Conservation (phyloP, 2,329 filamentous ascomycete genomes). For the Colletotrichum spinosum region DNA sequence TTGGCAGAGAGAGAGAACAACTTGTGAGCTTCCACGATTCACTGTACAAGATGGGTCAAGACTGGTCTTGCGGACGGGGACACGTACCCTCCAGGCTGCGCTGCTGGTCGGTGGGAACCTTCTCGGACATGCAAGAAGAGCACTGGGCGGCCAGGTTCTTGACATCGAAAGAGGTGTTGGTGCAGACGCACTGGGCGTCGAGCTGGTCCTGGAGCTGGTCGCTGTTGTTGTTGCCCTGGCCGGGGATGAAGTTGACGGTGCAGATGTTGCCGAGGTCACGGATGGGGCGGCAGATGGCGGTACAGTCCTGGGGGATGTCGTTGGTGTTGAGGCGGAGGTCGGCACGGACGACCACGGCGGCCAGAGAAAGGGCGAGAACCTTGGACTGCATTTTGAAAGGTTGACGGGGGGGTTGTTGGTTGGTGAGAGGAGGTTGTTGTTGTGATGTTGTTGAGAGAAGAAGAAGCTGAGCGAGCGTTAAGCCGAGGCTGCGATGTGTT, state of each 20-base stretch:
- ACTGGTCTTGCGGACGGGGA: background rate
- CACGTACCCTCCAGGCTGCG: slow-evolving; percentile 35
- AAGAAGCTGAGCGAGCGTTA: slow-evolving; percentile 27
- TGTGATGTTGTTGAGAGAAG: background rate
- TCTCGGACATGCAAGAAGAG: slow-evolving; percentile 52
- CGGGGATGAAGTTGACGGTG: slow-evolving; percentile 45
- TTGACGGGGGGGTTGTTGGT: slow-evolving; percentile 1
- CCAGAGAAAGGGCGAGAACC: slow-evolving; percentile 43
- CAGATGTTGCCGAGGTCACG: slow-evolving; percentile 50
- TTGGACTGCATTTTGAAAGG: slow-evolving; percentile 44
- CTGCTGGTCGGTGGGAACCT: slow-evolving; percentile 38
- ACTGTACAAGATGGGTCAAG: background rate
- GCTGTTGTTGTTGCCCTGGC: slow-evolving; percentile 38
- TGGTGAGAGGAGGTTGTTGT: background rate
- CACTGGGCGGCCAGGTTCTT: slow-evolving; percentile 42
- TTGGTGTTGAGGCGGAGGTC: slow-evolving; percentile 48
- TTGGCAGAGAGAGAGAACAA: too few relatives aligned
- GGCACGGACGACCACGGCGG: slow-evolving; percentile 46
- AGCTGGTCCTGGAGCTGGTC: slow-evolving; percentile 33
- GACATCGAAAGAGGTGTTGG: slow-evolving; percentile 36
- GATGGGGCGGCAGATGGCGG: slow-evolving; percentile 51
- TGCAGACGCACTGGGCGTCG: slow-evolving; percentile 37
- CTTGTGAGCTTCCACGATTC: background rate
- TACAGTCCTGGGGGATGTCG: slow-evolving; percentile 50
- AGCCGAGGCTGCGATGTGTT: slow-evolving; percentile 33